Evolutionary conservation across 345 rosid species (phyloP).

Genomic region (Salix viminalis): DNA sequence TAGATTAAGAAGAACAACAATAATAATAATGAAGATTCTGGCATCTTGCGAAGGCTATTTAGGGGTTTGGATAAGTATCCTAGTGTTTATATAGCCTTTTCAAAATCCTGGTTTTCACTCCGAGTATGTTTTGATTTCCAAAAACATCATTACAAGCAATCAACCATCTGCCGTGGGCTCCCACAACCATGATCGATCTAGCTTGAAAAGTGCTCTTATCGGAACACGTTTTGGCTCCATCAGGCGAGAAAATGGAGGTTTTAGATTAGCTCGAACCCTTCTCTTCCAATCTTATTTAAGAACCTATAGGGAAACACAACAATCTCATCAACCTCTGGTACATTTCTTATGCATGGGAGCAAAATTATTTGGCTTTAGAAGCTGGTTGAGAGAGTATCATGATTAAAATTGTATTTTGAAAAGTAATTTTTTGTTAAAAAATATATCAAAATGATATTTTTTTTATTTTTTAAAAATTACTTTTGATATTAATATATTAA

Average conservation of each 20-base stretch:
- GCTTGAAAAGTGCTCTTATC: background rate
- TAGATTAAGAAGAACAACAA: no score
- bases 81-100: no score
- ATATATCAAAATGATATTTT: no score
- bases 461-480: no score
- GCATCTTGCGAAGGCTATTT: background rate
- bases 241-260: background rate
- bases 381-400: background rate
- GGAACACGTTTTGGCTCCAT: background rate
- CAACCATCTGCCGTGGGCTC: background rate
- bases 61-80: background rate
- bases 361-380: background rate
- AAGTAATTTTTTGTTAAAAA: no score
- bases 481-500: no score
- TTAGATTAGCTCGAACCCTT: background rate
- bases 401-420: no score
- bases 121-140: no score
- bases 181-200: background rate
- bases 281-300: background rate
- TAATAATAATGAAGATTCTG: background rate
- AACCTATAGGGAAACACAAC: background rate
- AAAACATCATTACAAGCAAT: background rate
- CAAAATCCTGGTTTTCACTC: no score
- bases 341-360: background rate
- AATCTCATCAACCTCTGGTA: background rate